Evolutionary conservation across 225 moss, liverwort and hornwort species (phyloP), one percentile per base, ranked within the genome.

Genomic region (Pseudisothecium myosuroides): DNA sequence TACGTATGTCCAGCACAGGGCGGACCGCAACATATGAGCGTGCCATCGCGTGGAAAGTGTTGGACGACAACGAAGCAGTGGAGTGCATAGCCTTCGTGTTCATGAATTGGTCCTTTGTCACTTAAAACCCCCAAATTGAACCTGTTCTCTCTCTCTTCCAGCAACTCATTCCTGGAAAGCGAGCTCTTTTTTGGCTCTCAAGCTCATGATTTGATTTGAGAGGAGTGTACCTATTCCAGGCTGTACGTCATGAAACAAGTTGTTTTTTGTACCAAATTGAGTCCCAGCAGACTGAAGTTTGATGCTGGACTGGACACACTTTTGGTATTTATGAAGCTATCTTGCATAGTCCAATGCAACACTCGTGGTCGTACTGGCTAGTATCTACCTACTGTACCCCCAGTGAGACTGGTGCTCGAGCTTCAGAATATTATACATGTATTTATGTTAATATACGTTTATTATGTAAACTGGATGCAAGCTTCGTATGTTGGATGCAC

Each of bases 71-170:
- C 63, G 95, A 97, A 58, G 88, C 91, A 79, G 95, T 95, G 39
- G 96, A 94, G 81, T 96, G 97, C 90, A 93, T 97, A 88, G 97
- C 96, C 71, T 97, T 97, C 90, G 92, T 97, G 60, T 97, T 95
- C 83, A 92, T 95, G 93, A 96, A 95, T 88, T 97, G 97, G 97
- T 95, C 97, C 32, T 96, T 97, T 86, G 86, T 97, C 68, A 90
- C 90, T 88, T 90, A 28, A 68, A 75, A 18, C 12, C 16, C 49
- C 65, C 7, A 8, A 64, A 66, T 80, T 62, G 81, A 43, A 73
- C 45, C 81, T 69, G 58, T 24, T 47, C 80, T 72, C 80, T 54
- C 59, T 84, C 89, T 79, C 54, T 74, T 75, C 81, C 86, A 86
- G 74, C 64, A 27, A n/a, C 83, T 50, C 56, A 29, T 20, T 68